phyloP scores from a whole-genome alignment of 2,329 filamentous ascomycete genomes.

The Paraconiothyrium sp. region DNA sequence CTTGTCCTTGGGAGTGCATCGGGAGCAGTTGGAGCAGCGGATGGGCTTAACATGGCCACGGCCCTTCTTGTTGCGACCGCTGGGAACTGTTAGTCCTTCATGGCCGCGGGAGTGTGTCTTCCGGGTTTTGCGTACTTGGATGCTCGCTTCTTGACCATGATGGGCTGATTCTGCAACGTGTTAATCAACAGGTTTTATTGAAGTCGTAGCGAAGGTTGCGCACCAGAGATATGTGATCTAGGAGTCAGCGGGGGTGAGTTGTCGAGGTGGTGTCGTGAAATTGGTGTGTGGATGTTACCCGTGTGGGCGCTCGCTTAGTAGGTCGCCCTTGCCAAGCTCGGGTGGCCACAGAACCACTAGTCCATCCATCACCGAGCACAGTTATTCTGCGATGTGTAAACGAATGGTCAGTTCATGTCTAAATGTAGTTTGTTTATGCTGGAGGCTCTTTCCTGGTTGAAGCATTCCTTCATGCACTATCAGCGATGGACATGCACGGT shows the following conservation, averaged over 20 bases:
- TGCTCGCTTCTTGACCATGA: constrained; percentile 80
- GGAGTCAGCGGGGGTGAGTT: constrained; percentile 47
- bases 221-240: constrained; percentile 50
- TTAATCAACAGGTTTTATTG: constrained; percentile 27
- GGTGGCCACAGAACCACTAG: too few species aligned
- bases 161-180: constrained; percentile 60
- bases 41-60: constrained; percentile 99
- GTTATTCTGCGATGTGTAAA: too few species aligned
- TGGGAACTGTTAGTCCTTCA: constrained; percentile 57
- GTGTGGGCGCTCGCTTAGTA: constrained; percentile 33
- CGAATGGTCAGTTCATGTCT: too few species aligned
- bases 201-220: constrained; percentile 25
- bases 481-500: too few species aligned
- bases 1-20: constrained; percentile 96
- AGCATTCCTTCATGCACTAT: too few species aligned
- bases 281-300: too few species aligned
- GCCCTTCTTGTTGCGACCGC: constrained; percentile 99
- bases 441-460: too few species aligned
- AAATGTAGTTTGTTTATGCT: too few species aligned
- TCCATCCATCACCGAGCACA: too few species aligned
- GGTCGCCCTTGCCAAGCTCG: too few species aligned
- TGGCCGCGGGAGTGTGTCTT: constrained; percentile 22
- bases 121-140: constrained; percentile 68
- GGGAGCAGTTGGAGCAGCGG: constrained; percentile 86
- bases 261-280: constrained; percentile 38